Conservation (phyloP, 148 eudicot genomes). For the Amaranthus cruentus region DNA sequence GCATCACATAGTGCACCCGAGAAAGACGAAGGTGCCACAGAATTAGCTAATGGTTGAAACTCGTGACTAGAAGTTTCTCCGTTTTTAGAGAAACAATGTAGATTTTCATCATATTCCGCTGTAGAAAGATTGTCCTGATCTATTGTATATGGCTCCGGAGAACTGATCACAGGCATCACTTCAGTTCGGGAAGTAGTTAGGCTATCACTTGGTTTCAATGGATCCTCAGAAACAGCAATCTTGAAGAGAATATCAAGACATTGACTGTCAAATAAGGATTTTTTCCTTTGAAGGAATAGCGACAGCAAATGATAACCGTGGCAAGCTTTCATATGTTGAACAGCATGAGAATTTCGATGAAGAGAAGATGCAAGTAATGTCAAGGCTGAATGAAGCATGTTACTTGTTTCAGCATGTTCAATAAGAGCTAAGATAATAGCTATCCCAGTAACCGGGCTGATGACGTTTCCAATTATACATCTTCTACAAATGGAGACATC, state of each 20-base stretch:
- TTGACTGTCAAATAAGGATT: conserved; percentile 69
- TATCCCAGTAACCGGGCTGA: conserved; percentile 73
- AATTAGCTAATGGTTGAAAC: conserved; percentile 56
- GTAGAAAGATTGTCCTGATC: conserved; percentile 71
- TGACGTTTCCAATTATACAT: conserved; percentile 77
- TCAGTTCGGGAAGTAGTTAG: conserved; percentile 38
- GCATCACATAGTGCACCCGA: conserved; percentile 80
- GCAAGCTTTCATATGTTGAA: conserved; percentile 71
- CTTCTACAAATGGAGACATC: conserved; percentile 73
- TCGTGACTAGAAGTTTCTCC: conserved; percentile 59
- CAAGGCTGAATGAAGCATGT: conserved; percentile 78
- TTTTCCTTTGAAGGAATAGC: conserved; percentile 56
- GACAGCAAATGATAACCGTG: conserved; percentile 77
- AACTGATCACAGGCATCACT: conserved; percentile 33
- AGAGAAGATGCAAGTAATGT: conserved; percentile 74
- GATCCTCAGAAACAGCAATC: conserved; percentile 76
- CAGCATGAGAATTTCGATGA: conserved; percentile 71
- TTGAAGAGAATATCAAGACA: conserved; percentile 84
- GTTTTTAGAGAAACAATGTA: conserved; percentile 58
- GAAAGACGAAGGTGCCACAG: conserved; percentile 49
- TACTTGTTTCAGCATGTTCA: conserved; percentile 83
- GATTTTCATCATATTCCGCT: conserved; percentile 54
- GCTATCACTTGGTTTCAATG: conserved; percentile 33
- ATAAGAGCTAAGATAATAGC: conserved; percentile 77
- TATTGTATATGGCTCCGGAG: conserved; percentile 46